These are phyloP conservation scores for Lachancea lanzarotensis DNA, from an alignment of 805 yeast species.

Conservation along the genomic window DNA sequence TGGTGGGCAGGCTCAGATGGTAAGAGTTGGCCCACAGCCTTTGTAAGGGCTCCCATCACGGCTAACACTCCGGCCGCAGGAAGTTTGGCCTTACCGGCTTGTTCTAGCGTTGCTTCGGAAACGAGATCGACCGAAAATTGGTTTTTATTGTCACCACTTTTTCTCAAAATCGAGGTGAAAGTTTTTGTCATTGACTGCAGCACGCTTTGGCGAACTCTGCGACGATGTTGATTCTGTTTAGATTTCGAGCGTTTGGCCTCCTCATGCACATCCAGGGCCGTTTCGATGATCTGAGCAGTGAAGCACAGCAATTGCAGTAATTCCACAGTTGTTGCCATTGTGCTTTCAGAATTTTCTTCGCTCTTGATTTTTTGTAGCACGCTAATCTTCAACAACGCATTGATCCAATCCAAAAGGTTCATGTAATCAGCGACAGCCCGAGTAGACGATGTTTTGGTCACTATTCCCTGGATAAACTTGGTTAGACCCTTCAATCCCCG, in stretches of 20 bases:
- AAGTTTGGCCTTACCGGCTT: slow-evolving; percentile 15
- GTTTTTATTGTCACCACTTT: slow-evolving; percentile 6
- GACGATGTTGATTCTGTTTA: slow-evolving; percentile 35
- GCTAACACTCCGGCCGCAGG: slow-evolving; percentile 33
- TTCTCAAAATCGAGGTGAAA: slow-evolving; percentile 15
- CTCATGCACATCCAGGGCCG: slow-evolving; percentile 23
- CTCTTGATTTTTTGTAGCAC: slow-evolving; percentile 22
- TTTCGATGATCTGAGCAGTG: slow-evolving; percentile 25
- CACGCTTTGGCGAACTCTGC: slow-evolving; percentile 35
- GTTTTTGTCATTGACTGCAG: slow-evolving; percentile 28
- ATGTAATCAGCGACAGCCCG: slow-evolving; percentile 52
- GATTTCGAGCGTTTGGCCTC: slow-evolving; percentile 15
- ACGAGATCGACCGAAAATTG: slow-evolving; percentile 6
- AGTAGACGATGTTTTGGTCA: slow-evolving; percentile 30
- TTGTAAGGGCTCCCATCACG: slow-evolving; percentile 35
- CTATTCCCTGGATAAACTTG: slow-evolving; percentile 35
- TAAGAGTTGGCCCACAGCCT: slow-evolving; percentile 20
- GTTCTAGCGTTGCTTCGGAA: not conserved
- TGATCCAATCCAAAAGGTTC: slow-evolving; percentile 54
- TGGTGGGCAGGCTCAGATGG: slow-evolving; percentile 19
- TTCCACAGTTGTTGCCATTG: slow-evolving; percentile 26
- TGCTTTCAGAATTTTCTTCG: slow-evolving; percentile 24
- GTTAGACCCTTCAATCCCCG: slow-evolving; percentile 33
- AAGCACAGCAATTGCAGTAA: slow-evolving; percentile 38
- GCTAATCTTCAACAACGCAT: slow-evolving; percentile 29